Conservation (phyloP, 768 basidiomycete species). For the Hypsizygus marmoreus region DNA sequence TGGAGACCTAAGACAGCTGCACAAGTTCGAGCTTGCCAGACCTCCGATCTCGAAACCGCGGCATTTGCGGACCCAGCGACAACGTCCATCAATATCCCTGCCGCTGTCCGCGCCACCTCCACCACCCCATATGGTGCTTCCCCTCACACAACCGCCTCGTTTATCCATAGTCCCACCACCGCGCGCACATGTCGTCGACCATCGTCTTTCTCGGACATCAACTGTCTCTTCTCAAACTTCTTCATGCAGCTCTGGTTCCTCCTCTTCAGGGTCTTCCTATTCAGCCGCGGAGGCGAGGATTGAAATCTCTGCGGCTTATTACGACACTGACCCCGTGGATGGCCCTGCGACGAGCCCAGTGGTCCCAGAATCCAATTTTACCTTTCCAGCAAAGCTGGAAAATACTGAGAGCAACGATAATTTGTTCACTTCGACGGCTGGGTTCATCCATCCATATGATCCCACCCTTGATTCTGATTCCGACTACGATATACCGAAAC, state of each 20-base stretch:
- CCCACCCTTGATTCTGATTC: slow-evolving; percentile 25
- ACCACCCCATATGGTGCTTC: slow-evolving; percentile 16
- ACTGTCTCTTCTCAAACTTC: slow-evolving; percentile 19
- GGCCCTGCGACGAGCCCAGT: slow-evolving; percentile 32
- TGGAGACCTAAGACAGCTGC: slow-evolving; percentile 76
- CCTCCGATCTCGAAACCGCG: slow-evolving; percentile 61
- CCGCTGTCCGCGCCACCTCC: slow-evolving; percentile 20
- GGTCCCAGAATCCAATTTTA: slow-evolving; percentile 18
- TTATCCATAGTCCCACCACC: slow-evolving; percentile 30
- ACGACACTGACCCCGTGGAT: slow-evolving; percentile 38
- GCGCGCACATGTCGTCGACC: slow-evolving; percentile 24
- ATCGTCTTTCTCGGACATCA: slow-evolving; percentile 21
- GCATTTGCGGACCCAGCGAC: slow-evolving; percentile 30
- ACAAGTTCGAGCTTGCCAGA: slow-evolving; percentile 75
- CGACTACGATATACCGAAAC: slow-evolving; percentile 28
- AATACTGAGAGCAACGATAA: slow-evolving; percentile 9
- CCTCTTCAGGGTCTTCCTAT: slow-evolving; percentile 21
- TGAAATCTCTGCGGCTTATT: slow-evolving; percentile 44
- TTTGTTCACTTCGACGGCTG: slow-evolving; percentile 41
- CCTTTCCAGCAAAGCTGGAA: slow-evolving; percentile 15
- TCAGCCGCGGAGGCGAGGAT: slow-evolving; percentile 28
- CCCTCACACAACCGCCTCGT: slow-evolving; percentile 20
- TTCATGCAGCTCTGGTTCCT: slow-evolving; percentile 25
- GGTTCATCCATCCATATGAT: slow-evolving; percentile 53
- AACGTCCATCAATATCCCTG: slow-evolving; percentile 20